Evolutionary conservation across 371 early-diverging fungal genomes (phyloP).

Genomic region (Apophysomyces trapeziformis): DNA sequence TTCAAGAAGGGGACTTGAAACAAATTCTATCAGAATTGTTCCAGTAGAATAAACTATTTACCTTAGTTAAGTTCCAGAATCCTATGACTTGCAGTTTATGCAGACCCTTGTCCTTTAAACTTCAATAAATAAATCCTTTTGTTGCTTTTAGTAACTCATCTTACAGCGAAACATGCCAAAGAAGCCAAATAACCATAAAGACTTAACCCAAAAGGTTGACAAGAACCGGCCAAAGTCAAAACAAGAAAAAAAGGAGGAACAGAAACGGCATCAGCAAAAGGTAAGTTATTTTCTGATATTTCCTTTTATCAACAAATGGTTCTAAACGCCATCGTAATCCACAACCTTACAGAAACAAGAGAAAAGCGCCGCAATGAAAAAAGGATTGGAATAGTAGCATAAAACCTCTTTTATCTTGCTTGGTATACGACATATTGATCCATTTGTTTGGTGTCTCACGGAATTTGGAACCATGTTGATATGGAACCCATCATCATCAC

Average conservation of each 20-base stretch:
- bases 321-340: no score
- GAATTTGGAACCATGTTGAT: no score
- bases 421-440: no score
- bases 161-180: not conserved
- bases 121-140: not conserved
- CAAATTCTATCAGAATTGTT: no score
- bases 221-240: slow-evolving; percentile 7
- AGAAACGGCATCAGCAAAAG: slow-evolving; percentile 6
- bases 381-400: not conserved
- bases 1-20: no score
- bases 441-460: no score
- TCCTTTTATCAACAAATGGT: no score
- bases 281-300: not conserved
- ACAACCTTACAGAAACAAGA: not conserved
- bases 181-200: not conserved
- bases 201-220: not conserved
- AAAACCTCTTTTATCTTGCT: no score
- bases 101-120: not conserved
- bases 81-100: not conserved
- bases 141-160: not conserved
- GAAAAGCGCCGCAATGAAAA: not conserved
- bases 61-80: not conserved
- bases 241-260: slow-evolving; percentile 4
- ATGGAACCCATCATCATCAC: not conserved
- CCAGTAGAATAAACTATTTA: no score